Base-by-base conservation (phyloP, 2,329 filamentous ascomycete genomes). In the Aspergillus fructus region DNA sequence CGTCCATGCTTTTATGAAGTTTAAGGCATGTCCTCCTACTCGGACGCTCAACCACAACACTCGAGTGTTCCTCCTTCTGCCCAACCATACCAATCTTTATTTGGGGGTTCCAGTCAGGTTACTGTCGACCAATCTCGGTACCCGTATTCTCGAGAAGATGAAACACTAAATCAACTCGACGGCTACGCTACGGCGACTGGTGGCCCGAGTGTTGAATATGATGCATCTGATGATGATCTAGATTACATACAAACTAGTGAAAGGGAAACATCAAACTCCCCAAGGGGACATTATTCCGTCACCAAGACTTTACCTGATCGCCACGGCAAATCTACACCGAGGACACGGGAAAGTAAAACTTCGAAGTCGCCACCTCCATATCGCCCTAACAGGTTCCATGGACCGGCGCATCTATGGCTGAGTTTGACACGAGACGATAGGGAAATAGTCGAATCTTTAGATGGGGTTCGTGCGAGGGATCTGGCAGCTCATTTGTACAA, bases 341-440 rank as follows among this genome's bases (percentile, higher is more conserved):
- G 17, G 23, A 40, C n/a, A n/a, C 45, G 45, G 37, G 45, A 30
- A 24, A 23, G 30, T 17, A 49, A 53, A 17, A 55, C 46, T 45
- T 54, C 61, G 13, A 49, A 52, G 21, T 61, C 62, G 8, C 62
- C 62, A 13, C 56, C 61, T 55, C 17, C 50, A 33, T 62, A 67
- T 47, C 83, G 89, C 2, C 87, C 87, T 9, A 94, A 94, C 69
- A 86, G 85, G 59, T 96, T 89, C 81, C 78, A 72, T n/a, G 90
- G 91, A 1, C 74, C 82, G 1, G 74, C 82, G 15, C 83, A 82
- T 34, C 88, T 87, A 63, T 96, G 92, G 91, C 81, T 84, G 60
- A 90, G 93, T 73, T 94, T 96, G 89, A 96, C 90, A 15, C 86
- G 89, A 60, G 89, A 94, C 73, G 94, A 97, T 74, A 84, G 93